A percentile compares a stretch with the other conserved stretches of the same genome.
Evolutionary conservation across 2,329 filamentous ascomycete genomes (phyloP).

Genomic region (Teratosphaeria nubilosa): DNA sequence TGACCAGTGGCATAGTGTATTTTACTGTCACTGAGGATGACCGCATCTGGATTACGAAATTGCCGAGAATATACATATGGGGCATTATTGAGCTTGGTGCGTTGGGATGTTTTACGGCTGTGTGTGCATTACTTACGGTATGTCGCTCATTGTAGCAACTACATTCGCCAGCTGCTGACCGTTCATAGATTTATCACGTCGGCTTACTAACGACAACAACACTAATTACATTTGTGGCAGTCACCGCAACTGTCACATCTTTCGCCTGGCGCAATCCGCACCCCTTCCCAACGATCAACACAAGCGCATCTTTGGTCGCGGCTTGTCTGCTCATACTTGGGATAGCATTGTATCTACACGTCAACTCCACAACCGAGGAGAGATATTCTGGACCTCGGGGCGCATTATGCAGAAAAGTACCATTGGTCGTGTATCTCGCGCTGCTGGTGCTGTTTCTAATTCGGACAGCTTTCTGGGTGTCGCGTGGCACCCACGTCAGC

Average conservation of each 20-base stretch:
- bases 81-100: conserved; percentile 23
- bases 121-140: conserved; percentile 21
- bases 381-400: conserved; percentile 1
- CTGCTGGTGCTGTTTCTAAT: conserved; percentile 34
- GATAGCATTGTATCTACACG: conserved; percentile 21
- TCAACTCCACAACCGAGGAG: conserved; percentile 9
- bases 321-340: conserved; percentile 18
- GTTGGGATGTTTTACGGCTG: conserved; percentile 16
- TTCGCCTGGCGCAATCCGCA: conserved; percentile 25
- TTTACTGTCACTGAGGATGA: conserved; percentile 28
- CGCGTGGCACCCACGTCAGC: conserved; percentile 30
- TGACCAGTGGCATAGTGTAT: conserved; percentile 26
- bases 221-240: conserved; percentile 28
- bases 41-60: conserved; percentile 28
- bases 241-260: conserved; percentile 22
- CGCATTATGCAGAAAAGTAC: conserved; percentile 7
- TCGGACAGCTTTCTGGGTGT: conserved; percentile 31
- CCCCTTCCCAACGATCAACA: conserved; percentile 19
- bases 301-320: conserved; percentile 14
- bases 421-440: conserved; percentile 26
- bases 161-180: conserved; percentile 2
- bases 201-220: conserved; percentile 31
- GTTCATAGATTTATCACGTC: conserved; percentile 30
- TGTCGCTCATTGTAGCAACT: conserved; percentile 9
- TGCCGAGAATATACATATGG: conserved; percentile 28